These are phyloP conservation scores for Mycena polygramma DNA, from an alignment of 768 basidiomycete species.

Conservation along the genomic window DNA sequence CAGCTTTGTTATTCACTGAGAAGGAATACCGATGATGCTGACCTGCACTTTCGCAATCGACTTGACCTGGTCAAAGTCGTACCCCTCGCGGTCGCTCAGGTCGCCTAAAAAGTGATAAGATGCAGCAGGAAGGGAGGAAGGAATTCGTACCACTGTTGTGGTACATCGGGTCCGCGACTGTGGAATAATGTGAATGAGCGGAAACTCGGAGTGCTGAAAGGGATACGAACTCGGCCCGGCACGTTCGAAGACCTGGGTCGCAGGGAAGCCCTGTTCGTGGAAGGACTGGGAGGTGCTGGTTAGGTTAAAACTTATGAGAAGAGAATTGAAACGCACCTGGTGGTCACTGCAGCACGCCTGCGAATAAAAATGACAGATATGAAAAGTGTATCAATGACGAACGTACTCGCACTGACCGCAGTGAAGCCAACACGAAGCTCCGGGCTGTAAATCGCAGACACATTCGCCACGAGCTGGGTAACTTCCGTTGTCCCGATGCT, in stretches of 20 bases:
- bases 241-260: conserved; percentile 91
- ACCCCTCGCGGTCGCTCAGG: conserved; percentile 81
- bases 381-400: background rate
- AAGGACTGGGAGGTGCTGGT: conserved; percentile 66
- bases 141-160: conserved; percentile 76
- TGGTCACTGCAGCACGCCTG: conserved; percentile 94
- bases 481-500: conserved; percentile 88
- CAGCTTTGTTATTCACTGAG: background rate
- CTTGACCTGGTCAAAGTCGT: conserved; percentile 85
- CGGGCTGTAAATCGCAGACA: conserved; percentile 85
- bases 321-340: conserved; percentile 59
- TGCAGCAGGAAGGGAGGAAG: conserved; percentile 17
- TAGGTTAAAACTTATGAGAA: background rate
- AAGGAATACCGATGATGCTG: background rate
- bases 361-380: conserved; percentile 9
- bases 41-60: conserved; percentile 93
- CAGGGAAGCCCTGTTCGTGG: conserved; percentile 85
- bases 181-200: conserved; percentile 18
- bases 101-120: conserved; percentile 65
- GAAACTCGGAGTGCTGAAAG: background rate
- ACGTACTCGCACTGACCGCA: conserved; percentile 53
- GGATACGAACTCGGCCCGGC: conserved; percentile 72
- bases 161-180: conserved; percentile 93
- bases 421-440: conserved; percentile 81
- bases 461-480: conserved; percentile 77